Evolutionary conservation across 2,329 filamentous ascomycete species (phyloP).

Genomic region (Aplosporella prunicola): DNA sequence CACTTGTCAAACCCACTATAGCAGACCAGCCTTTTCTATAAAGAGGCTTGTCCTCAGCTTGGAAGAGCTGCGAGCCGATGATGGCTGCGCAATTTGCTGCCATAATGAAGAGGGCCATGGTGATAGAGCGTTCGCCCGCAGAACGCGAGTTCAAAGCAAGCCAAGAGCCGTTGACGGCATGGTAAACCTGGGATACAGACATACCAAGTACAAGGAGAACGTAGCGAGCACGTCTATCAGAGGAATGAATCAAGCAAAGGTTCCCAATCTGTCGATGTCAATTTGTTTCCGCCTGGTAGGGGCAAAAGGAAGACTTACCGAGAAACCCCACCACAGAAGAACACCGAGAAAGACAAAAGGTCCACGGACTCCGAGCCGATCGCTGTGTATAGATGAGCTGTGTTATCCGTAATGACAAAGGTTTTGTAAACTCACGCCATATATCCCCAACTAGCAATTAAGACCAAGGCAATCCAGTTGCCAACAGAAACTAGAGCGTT

Average conservation of each 20-base stretch:
- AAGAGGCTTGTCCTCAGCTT: conserved; percentile 11
- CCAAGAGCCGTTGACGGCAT: conserved; percentile 16
- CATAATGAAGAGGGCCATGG: conserved; percentile 17
- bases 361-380: conserved; percentile 6
- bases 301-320: background rate
- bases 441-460: conserved; percentile 11
- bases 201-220: conserved; percentile 10
- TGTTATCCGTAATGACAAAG: no score
- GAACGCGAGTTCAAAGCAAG: conserved; percentile 15
- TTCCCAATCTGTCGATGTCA: conserved; percentile 6
- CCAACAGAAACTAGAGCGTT: conserved; percentile 27
- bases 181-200: conserved; percentile 6
- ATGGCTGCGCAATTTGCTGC: conserved; percentile 15
- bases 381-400: no score
- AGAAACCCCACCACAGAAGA: conserved; percentile 10
- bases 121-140: conserved; percentile 15
- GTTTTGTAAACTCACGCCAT: conserved; percentile 3
- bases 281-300: background rate
- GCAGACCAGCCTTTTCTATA: conserved; percentile 14
- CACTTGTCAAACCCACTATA: conserved; percentile 11
- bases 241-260: conserved; percentile 2
- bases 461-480: conserved; percentile 20
- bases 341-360: conserved; percentile 9
- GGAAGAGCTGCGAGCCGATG: conserved; percentile 16
- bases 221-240: conserved; percentile 7